A percentile compares a stretch with the other conserved stretches of the same genome.
phyloP scores from a whole-genome alignment of 2,329 filamentous ascomycete genomes.

The Colletotrichum scovillei region DNA sequence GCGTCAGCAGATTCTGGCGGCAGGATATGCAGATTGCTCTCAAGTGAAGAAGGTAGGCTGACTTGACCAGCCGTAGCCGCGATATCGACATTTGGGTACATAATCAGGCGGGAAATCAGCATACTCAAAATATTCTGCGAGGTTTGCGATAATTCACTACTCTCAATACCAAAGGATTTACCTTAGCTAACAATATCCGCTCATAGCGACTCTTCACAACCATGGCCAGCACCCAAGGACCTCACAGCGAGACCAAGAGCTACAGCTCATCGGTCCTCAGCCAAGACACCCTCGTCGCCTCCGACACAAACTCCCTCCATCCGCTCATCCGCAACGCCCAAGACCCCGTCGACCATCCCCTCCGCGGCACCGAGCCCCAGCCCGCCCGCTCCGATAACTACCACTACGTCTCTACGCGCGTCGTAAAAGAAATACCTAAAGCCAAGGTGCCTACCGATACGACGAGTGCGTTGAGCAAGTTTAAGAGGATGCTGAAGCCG shows the following conservation, averaged over 20 bases:
- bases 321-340: slow-evolving; percentile 14
- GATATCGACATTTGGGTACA: neutral
- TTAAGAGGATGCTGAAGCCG: slow-evolving; percentile 32
- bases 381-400: slow-evolving; percentile 21
- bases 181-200: neutral
- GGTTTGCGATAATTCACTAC: neutral
- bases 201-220: neutral
- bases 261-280: slow-evolving; percentile 17
- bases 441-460: slow-evolving; percentile 18
- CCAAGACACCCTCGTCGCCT: slow-evolving; percentile 25
- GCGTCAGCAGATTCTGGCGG: neutral
- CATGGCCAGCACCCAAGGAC: neutral
- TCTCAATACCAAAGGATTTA: neutral
- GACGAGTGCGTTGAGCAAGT: slow-evolving; percentile 5
- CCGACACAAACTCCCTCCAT: slow-evolving; percentile 19
- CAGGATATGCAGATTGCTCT: neutral
- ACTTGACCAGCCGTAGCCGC: neutral
- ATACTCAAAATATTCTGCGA: neutral
- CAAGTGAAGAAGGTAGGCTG: neutral
- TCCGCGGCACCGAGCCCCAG: slow-evolving; percentile 17
- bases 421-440: slow-evolving; percentile 31
- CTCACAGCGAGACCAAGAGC: neutral
- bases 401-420: slow-evolving; percentile 23
- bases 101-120: neutral
- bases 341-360: neutral